These are phyloP conservation scores for Purshia tridentata DNA, from an alignment of 306 rosid genomes.

Conservation along the genomic window DNA sequence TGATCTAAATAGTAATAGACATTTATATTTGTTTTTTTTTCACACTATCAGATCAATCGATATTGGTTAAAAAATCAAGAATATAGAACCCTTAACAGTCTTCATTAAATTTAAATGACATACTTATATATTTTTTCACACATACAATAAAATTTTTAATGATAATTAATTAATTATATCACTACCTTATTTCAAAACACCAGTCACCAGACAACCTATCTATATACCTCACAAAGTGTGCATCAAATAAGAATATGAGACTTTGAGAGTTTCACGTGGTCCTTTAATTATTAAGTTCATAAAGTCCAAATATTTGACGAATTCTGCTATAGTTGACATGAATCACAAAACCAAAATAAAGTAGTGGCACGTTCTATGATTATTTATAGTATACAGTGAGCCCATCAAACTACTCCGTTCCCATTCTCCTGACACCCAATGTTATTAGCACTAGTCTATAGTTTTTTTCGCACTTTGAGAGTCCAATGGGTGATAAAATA, in stretches of 20 bases:
- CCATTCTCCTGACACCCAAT: conserved; percentile 1
- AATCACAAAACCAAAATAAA: not conserved
- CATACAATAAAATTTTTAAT: no score
- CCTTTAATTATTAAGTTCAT: not conserved
- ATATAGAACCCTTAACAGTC: no score
- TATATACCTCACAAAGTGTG: no score
- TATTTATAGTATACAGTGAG: not conserved
- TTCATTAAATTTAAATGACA: not conserved
- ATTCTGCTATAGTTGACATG: not conserved
- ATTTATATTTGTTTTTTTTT: no score
- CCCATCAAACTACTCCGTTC: not conserved
- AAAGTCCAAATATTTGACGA: not conserved
- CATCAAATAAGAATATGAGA: not conserved
- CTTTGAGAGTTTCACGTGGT: not conserved
- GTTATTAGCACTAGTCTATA: not conserved
- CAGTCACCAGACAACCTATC: no score
- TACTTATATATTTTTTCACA: not conserved
- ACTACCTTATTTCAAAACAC: no score
- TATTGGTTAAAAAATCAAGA: no score
- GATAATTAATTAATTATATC: no score
- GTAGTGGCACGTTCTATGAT: not conserved
- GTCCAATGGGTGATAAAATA: not conserved
- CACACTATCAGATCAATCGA: no score
- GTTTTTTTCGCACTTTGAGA: not conserved
- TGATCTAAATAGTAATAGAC: no score